Evolutionary conservation across 2,329 filamentous ascomycete species (phyloP), one percentile per base, ranked within the genome.

Genomic region (Knufia petricola): DNA sequence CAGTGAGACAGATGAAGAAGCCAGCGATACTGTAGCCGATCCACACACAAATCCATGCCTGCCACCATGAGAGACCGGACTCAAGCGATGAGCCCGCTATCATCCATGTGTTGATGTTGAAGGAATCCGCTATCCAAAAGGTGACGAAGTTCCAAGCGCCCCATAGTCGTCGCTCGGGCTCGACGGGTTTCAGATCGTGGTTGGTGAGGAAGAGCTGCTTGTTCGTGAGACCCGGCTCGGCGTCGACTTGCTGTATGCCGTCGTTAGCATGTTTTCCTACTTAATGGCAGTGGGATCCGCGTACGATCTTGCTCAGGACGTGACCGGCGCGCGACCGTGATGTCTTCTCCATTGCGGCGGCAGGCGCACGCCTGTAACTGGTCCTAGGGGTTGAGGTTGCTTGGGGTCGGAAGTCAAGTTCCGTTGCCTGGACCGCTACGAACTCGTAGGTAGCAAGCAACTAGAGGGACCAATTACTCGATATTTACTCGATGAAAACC

Each of bases 151-250:
- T 60, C 58, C 61, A 63, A 47, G 58, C 55, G 4, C 59, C 61
- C 65, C 65, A 69, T 43, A 61, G 63, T 7, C 67, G 61, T 21
- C 68, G 59, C 15, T 55, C 58, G 3, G 67, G 66, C 28, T 67
- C 66, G 9, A 69, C 58, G 17, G 68, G 66, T 26, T 63, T 60
- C 43, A 67, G 64, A 55, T 69, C 66, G 43, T 68, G 61, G 54
- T 69, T 68, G 59, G 65, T 65, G 87, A 62, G 75, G 74, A 68
- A 59, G 55, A 59, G 50, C 60, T 58, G 26, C 49, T 55, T 48
- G 51, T 40, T 51, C 37, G 81, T 85, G 60, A 95, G 75, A 39
- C 86, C 87, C 1, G 82, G 78, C 66, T 94, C 88, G 48, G 77
- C 70, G 49, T 84, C 75, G 50, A 92, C 85, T 39, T 84, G 20